Percentiles rank a stretch among this genome's conserved stretches.
These are phyloP conservation scores for Aspergillus diversus DNA, from an alignment of 495 filamentous ascomycete genomes.

Conservation along the genomic window DNA sequence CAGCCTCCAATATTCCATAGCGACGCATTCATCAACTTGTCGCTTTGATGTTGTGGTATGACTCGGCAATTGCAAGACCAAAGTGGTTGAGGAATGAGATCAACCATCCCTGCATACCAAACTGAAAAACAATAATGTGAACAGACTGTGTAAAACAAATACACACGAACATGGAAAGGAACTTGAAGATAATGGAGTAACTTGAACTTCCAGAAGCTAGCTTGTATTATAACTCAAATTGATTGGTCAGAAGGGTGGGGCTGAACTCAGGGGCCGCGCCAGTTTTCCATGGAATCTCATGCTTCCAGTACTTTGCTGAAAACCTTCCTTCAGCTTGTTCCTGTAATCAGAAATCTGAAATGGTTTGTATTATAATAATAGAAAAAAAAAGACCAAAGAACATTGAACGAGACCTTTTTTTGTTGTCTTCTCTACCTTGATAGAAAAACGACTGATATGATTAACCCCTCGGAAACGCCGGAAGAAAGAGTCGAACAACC, in stretches of 20 bases:
- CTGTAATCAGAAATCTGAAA: neutral
- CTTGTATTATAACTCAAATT: neutral
- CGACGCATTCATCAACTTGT: constrained; percentile 23
- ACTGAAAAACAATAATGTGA: constrained; percentile 14
- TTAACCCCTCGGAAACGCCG: too few species aligned
- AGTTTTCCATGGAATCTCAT: constrained; percentile 24
- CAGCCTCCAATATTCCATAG: constrained; percentile 11
- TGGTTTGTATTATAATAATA: neutral
- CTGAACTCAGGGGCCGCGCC: constrained; percentile 28
- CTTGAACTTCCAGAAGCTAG: too few species aligned
- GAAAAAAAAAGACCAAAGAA: neutral
- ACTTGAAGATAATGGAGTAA: neutral
- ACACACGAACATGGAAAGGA: constrained; percentile 2
- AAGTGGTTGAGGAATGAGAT: constrained; percentile 19
- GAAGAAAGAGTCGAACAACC: too few species aligned
- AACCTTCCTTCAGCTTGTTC: constrained; percentile 7
- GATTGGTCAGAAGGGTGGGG: constrained; percentile 17
- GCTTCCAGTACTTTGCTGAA: constrained; percentile 16
- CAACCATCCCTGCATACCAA: constrained; percentile 26
- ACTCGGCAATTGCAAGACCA: constrained; percentile 4
- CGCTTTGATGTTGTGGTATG: constrained; percentile 5
- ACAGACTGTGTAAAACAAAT: constrained; percentile 12
- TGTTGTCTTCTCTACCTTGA: too few species aligned
- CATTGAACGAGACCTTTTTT: neutral
- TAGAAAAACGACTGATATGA: neutral